Conservation (phyloP, 1,284 basidiomycete species). For the Heterobasidion irregulare region DNA sequence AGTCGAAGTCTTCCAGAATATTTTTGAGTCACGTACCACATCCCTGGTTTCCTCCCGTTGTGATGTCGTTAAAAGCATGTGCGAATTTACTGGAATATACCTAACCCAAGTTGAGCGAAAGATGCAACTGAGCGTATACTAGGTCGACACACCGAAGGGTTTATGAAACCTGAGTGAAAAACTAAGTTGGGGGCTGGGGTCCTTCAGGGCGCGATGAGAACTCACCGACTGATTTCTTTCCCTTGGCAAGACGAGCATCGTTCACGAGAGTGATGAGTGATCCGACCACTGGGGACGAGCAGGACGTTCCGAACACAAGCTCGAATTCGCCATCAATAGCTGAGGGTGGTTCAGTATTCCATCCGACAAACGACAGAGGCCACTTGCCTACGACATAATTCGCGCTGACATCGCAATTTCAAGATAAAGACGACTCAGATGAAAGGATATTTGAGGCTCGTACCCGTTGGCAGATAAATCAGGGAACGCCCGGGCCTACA, state of each 20-base stretch:
- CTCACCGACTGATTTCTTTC: conserved; percentile 25
- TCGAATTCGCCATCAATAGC: conserved; percentile 19
- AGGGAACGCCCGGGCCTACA: conserved; percentile 33
- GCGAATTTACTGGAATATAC: conserved; percentile 3
- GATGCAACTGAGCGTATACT: no score
- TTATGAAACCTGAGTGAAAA: conserved; percentile 20
- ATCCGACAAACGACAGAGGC: neutral
- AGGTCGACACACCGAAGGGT: conserved; percentile 23
- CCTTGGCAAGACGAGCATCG: conserved; percentile 27
- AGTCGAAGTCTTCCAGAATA: neutral
- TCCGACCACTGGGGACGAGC: conserved; percentile 28
- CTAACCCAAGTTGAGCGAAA: neutral
- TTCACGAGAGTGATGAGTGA: conserved; percentile 34
- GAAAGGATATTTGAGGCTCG: conserved; percentile 6
- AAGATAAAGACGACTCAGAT: conserved; percentile 2
- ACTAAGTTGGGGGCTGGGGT: neutral
- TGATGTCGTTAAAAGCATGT: conserved; percentile 9
- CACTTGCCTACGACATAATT: conserved; percentile 30
- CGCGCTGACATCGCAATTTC: conserved; percentile 20
- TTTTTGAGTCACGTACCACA: conserved; percentile 6
- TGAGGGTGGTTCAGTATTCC: neutral
- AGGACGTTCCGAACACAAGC: conserved; percentile 24
- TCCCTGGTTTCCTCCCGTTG: conserved; percentile 8
- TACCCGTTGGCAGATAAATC: conserved; percentile 37
- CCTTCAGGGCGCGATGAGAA: conserved; percentile 8